Evolutionary conservation across 192 early-diverging fungal species (phyloP), one percentile per base, ranked within the genome.

Genomic region (Rhizoclosmatium globosum): DNA sequence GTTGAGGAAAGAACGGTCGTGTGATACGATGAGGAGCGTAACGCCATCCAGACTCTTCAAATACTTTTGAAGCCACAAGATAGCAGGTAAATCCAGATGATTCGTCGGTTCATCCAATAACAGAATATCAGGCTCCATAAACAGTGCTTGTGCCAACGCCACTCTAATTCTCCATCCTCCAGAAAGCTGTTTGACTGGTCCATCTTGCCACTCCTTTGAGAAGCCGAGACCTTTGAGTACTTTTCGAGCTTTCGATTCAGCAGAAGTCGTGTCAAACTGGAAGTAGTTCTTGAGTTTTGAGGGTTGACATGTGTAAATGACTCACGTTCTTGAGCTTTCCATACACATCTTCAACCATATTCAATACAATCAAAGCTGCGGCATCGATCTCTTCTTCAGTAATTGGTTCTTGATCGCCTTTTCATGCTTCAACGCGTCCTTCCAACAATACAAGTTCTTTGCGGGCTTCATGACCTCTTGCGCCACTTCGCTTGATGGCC

Each of bases 81-180:
- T 95, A n/a, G 95, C 93, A 2, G 92, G 92, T 47, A 98, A 82
- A 78, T 98, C 96, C 79, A 98, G 86, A 80, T 95, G 93, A 53
- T 74, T 85, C 19, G 82, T 98, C 74, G 95, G 96, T 85, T 98
- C 96, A 80, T 99, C 98, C 48, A 99, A 83, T 47, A 97, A 86
- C 23, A 98, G 87, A 47, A 97, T 82, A 80, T 95, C 91, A 1
- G 94, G 94, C 74, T 93, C 82, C 64, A 96, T 74, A 71, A 95
- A 92, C 77, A 98, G 85, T 43, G 94, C 94, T 76, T 92, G 88
- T 41, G 96, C 96, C 39, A 96, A 86, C 4, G 95, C 93, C 11
- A 95, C 90, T 31, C 94, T 87, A 87, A 96, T 98, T 72, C 91
- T 87, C 96, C 95, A 98, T 47, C 96, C 96, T 76, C 96, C 96